Evolutionary conservation across 2,329 filamentous ascomycete species (phyloP).

Genomic region (Alternaria brassicae): DNA sequence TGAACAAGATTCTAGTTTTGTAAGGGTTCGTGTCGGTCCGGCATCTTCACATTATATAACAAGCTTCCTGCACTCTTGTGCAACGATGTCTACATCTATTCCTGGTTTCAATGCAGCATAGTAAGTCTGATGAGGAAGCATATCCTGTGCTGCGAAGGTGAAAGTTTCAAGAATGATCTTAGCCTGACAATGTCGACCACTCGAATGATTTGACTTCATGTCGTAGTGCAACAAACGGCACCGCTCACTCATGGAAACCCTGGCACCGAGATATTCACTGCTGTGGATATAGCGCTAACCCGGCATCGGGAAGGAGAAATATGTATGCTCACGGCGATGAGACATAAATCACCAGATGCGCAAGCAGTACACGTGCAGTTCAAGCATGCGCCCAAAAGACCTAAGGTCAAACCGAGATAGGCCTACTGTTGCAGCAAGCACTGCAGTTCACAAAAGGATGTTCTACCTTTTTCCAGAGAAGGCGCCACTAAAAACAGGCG

Average conservation of each 20-base stretch:
- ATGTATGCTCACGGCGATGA: background rate
- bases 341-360: background rate
- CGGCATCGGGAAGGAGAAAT: background rate
- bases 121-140: too few relatives aligned
- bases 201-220: background rate
- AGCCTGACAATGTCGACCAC: background rate
- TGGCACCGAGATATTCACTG: conserved; percentile 1
- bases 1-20: background rate
- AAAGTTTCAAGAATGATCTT: too few relatives aligned
- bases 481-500: conserved; percentile 45
- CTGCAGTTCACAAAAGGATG: conserved; percentile 46
- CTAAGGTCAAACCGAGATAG: background rate
- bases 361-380: background rate
- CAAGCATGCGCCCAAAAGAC: background rate
- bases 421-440: background rate
- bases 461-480: conserved; percentile 61
- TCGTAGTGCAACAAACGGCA: conserved; percentile 3
- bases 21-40: too few relatives aligned
- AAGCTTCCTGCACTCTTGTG: background rate
- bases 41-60: too few relatives aligned
- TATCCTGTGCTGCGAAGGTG: too few relatives aligned
- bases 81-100: too few relatives aligned
- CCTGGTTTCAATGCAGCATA: too few relatives aligned
- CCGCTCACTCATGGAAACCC: background rate
- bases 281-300: background rate